Evolutionary conservation across 257 asterid genomes (phyloP), one percentile per base, ranked within the genome.

Genomic region (Verbena officinalis): DNA sequence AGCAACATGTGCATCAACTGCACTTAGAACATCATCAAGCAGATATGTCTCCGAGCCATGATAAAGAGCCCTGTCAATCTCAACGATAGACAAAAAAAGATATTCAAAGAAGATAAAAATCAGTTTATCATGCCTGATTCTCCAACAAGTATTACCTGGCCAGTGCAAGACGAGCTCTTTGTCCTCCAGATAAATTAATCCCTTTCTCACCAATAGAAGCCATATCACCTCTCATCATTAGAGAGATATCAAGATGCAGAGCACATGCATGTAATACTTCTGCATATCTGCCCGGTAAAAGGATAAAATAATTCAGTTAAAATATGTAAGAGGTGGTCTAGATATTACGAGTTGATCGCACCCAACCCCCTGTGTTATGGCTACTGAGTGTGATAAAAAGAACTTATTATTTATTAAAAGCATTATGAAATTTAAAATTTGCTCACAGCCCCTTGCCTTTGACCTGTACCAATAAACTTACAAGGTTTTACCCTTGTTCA

Each of bases 1-100:
- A 66, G 95, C 96, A 72, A 93, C 99, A 71, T 93, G 99, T 52
- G 95, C 95, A 74, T 93, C 99, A 50, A 90, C 99, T 22, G 99
- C 95, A 83, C 99, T 90, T 77, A 93, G 89, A 67, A 93, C 87
- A 75, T 93, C 97, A 64, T 93, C 99, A 44, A 93, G 96, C 72
- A 93, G 78, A 83, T 79, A 84, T 63, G 72, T 66, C 50, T 93
- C 84, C 2, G 92, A 74, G 62, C 75, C 87, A 45, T 75, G 89
- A 73, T 90, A 93, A 69, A 93, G 67, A 62, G 99, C 97, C 81
- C 99, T 93, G 88, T 58, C 38, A 72, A 72, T 54, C 42, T 51
- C 57, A 46, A 71, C 43, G 50, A 71, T 39, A 64, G 46, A 43
- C 30, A 50, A 60, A n/a, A n/a, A n/a, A 57, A 49, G 33, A 30